Percentiles rank a stretch among this genome's conserved stretches.
These are phyloP conservation scores for Solanum hybrid DNA, from an alignment of 305 asterid species.

Conservation along the genomic window DNA sequence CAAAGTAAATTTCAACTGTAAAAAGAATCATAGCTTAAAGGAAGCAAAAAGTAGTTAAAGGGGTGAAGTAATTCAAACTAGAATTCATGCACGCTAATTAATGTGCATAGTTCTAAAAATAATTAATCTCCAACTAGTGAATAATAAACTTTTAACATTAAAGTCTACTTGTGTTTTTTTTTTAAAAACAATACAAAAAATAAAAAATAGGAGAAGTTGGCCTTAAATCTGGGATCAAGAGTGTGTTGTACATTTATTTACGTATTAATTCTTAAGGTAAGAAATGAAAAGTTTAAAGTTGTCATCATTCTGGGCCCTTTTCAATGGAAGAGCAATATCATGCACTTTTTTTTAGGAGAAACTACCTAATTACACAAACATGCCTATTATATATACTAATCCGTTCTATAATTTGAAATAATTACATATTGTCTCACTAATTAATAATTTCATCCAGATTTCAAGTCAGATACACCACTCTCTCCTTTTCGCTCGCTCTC, in stretches of 20 bases:
- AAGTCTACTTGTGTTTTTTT: not conserved
- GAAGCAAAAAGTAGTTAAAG: not conserved
- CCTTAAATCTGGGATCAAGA: not conserved
- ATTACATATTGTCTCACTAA: not conserved
- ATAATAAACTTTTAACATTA: not conserved
- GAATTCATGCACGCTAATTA: not conserved
- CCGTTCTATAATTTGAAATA: not conserved
- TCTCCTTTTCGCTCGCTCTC: not conserved
- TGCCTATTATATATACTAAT: not conserved
- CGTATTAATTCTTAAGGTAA: not conserved
- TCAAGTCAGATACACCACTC: not conserved
- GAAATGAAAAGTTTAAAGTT: not conserved
- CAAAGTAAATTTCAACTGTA: not conserved
- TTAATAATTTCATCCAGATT: not conserved
- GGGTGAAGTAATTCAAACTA: not conserved
- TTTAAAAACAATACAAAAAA: not conserved
- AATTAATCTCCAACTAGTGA: not conserved
- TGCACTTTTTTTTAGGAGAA: not conserved
- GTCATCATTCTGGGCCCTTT: rapidly evolving
- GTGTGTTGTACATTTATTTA: not conserved
- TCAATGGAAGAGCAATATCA: not conserved
- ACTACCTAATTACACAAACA: not conserved
- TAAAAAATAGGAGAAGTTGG: not conserved
- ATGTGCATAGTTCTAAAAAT: not conserved
- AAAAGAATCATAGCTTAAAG: not conserved